These are phyloP conservation scores for Clohesyomyces aquaticus DNA, from an alignment of 495 filamentous ascomycete species.

Conservation along the genomic window DNA sequence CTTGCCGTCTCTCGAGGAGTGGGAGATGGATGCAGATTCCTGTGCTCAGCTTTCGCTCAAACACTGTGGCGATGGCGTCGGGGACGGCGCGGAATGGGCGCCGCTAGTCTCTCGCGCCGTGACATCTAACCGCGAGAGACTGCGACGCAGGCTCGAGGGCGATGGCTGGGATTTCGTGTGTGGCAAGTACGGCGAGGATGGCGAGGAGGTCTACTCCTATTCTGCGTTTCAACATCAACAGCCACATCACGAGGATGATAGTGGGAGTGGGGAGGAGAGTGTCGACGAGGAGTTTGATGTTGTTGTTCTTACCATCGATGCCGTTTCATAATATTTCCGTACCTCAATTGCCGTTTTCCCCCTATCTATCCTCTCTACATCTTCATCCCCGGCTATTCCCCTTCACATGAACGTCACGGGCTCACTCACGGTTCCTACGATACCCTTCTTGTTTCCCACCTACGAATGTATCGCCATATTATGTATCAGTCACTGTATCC, in stretches of 20 bases:
- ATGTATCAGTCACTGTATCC: no score
- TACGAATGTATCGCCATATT: slow-evolving; percentile 23
- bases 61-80: no score
- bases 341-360: not conserved
- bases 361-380: not conserved
- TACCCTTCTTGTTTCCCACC: no score
- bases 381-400: not conserved
- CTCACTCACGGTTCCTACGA: no score
- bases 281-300: slow-evolving; percentile 39
- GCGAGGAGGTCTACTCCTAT: slow-evolving; percentile 15
- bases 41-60: not conserved
- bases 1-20: slow-evolving; percentile 29
- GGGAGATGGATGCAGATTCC: slow-evolving; percentile 13
- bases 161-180: slow-evolving; percentile 38
- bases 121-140: slow-evolving; percentile 28
- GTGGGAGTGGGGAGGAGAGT: slow-evolving; percentile 23
- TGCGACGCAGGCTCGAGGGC: slow-evolving; percentile 27
- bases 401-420: no score
- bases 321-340: not conserved
- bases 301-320: slow-evolving; percentile 15
- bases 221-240: no score
- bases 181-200: slow-evolving; percentile 30
- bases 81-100: slow-evolving; percentile 1
- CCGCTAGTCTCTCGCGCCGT: slow-evolving; percentile 29
- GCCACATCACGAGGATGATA: not conserved